Conservation (phyloP, 176 grass and related monocot species). For the Dendrocalamus sinicus region DNA sequence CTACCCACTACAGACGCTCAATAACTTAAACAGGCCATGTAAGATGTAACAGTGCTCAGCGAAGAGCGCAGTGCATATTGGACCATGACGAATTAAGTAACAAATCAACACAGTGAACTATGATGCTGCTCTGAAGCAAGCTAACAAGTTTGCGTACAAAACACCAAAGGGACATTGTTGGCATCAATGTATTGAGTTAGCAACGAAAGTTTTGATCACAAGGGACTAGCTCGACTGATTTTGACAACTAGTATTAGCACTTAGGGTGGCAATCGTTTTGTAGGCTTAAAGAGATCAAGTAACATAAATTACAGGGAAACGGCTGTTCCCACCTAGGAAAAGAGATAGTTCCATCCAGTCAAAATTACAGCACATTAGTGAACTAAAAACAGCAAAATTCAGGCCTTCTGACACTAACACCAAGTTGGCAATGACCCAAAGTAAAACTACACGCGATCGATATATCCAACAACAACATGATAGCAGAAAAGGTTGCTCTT, state of each 20-base stretch:
- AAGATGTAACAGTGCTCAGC: neutral
- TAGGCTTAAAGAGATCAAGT: neutral
- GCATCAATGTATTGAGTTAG: neutral
- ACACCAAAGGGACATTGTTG: conserved; percentile 1
- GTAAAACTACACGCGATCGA: neutral
- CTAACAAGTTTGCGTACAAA: neutral
- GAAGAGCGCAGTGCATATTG: neutral
- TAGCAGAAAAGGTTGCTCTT: neutral
- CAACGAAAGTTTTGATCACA: conserved; percentile 1
- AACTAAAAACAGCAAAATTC: neutral
- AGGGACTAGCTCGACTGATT: neutral
- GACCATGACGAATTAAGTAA: neutral
- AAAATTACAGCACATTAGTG: neutral
- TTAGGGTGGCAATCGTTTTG: neutral
- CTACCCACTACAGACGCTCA: neutral
- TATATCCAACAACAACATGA: neutral
- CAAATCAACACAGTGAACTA: neutral
- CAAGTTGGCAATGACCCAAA: neutral
- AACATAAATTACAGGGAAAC: neutral
- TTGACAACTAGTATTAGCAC: neutral
- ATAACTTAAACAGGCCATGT: neutral
- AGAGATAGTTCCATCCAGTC: neutral
- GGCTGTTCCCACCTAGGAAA: neutral
- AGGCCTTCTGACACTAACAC: neutral
- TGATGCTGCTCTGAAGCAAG: neutral